Percentiles rank a stretch among this genome's conserved stretches.
Conservation (phyloP, 768 basidiomycete species). For the Kockovaella imperatae region DNA sequence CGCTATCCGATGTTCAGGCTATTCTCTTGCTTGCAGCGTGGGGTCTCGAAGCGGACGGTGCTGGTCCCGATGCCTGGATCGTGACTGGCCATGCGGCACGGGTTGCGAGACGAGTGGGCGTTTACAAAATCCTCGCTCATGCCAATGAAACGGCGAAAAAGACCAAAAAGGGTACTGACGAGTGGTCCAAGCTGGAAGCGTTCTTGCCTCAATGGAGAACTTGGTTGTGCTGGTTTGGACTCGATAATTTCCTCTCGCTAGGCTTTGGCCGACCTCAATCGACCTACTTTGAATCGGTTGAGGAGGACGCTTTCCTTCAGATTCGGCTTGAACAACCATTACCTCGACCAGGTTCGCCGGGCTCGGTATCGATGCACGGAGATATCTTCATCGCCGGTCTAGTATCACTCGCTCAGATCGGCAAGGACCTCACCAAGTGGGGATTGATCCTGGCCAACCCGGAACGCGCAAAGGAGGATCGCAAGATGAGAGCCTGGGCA, state of each 20-base stretch:
- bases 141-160: conserved; percentile 17
- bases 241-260: conserved; percentile 30
- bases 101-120: conserved; percentile 16
- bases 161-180: conserved; percentile 14
- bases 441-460: conserved; percentile 22
- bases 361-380: conserved; percentile 17
- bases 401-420: conserved; percentile 31
- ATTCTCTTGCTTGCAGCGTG: conserved; percentile 21
- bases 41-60: conserved; percentile 15
- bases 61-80: conserved; percentile 22
- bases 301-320: conserved; percentile 26
- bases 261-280: conserved; percentile 34
- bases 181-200: conserved; percentile 18
- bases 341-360: conserved; percentile 14
- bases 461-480: conserved; percentile 12
- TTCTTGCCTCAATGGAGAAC: conserved; percentile 31
- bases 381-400: conserved; percentile 34
- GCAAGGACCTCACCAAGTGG: conserved; percentile 27
- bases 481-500: conserved; percentile 10
- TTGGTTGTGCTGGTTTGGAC: conserved; percentile 24
- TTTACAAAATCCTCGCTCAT: conserved; percentile 19
- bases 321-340: conserved; percentile 15
- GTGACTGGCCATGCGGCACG: conserved; percentile 21
- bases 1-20: conserved; percentile 21
- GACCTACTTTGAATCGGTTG: conserved; percentile 29